Conservation (phyloP, 2,329 filamentous ascomycete species). For the Chrysosporium keratinophilum region DNA sequence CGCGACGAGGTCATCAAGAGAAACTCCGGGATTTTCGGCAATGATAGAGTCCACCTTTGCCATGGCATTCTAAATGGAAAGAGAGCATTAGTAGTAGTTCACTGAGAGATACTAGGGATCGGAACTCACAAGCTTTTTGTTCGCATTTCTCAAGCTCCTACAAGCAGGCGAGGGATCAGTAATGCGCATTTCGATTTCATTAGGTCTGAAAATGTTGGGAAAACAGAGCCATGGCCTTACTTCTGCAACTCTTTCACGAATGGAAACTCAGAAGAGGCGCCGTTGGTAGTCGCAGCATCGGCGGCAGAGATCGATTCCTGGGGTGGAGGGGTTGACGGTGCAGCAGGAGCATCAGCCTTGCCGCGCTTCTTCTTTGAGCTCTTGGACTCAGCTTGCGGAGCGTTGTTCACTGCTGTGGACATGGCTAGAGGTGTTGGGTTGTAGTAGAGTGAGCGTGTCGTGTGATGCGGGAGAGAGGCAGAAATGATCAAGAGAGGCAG, state of each 20-base stretch:
- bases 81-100: neutral
- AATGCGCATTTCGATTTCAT: slow-evolving; percentile 11
- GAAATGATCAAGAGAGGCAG: neutral
- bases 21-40: slow-evolving; percentile 49
- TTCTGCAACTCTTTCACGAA: slow-evolving; percentile 86
- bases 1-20: slow-evolving; percentile 53
- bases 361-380: slow-evolving; percentile 55
- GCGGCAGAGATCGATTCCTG: slow-evolving; percentile 47
- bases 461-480: slow-evolving; percentile 11
- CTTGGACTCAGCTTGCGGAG: slow-evolving; percentile 56
- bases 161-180: slow-evolving; percentile 7
- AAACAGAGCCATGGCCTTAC: slow-evolving; percentile 42
- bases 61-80: slow-evolving; percentile 41
- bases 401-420: slow-evolving; percentile 51
- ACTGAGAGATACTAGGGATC: neutral
- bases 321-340: slow-evolving; percentile 20
- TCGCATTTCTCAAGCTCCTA: slow-evolving; percentile 81
- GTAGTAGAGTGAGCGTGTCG: slow-evolving; percentile 13
- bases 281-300: slow-evolving; percentile 41
- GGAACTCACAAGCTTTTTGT: slow-evolving; percentile 77
- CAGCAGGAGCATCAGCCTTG: slow-evolving; percentile 41
- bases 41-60: slow-evolving; percentile 52
- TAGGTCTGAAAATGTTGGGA: neutral
- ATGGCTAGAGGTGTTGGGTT: slow-evolving; percentile 36
- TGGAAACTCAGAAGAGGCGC: slow-evolving; percentile 57